These are phyloP conservation scores for Mycena pura DNA, from an alignment of 768 basidiomycete species.

Conservation along the genomic window DNA sequence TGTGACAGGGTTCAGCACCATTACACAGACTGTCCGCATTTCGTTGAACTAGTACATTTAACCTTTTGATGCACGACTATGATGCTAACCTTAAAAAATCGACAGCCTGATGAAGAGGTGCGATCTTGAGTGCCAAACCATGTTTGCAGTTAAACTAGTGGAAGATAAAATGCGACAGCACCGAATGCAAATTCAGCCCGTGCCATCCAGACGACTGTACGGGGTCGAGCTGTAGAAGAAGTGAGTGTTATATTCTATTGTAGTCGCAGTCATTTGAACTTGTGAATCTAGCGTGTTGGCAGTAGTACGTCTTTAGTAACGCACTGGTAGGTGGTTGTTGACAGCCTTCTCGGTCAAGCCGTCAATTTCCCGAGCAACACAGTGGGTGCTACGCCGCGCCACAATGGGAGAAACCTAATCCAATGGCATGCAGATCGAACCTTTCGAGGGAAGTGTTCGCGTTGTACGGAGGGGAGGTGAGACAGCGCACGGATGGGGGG, in stretches of 20 bases:
- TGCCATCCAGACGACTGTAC: constrained; percentile 66
- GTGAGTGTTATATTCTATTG: neutral
- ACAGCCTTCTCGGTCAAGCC: constrained; percentile 50
- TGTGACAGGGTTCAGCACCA: constrained; percentile 64
- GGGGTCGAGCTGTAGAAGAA: constrained; percentile 55
- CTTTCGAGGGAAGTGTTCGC: constrained; percentile 6
- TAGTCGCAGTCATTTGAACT: neutral
- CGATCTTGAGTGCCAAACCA: constrained; percentile 27
- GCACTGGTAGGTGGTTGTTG: constrained; percentile 13
- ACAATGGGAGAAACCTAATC: constrained; percentile 2
- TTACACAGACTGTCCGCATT: constrained; percentile 64
- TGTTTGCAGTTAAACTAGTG: constrained; percentile 20
- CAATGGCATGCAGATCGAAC: constrained; percentile 12
- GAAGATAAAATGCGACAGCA: constrained; percentile 71
- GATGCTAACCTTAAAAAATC: constrained; percentile 17
- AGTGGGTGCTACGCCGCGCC: constrained; percentile 32
- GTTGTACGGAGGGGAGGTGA: neutral
- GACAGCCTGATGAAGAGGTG: constrained; percentile 69
- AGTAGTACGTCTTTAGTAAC: constrained; percentile 60
- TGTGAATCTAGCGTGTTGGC: constrained; percentile 66
- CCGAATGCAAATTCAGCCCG: constrained; percentile 74
- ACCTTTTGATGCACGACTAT: constrained; percentile 3
- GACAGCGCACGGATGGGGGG: neutral
- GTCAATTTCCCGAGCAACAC: constrained; percentile 74
- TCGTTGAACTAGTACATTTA: constrained; percentile 55